phyloP scores from a whole-genome alignment of 208 protist species.

The Trypanosomatidae sp. region DNA sequence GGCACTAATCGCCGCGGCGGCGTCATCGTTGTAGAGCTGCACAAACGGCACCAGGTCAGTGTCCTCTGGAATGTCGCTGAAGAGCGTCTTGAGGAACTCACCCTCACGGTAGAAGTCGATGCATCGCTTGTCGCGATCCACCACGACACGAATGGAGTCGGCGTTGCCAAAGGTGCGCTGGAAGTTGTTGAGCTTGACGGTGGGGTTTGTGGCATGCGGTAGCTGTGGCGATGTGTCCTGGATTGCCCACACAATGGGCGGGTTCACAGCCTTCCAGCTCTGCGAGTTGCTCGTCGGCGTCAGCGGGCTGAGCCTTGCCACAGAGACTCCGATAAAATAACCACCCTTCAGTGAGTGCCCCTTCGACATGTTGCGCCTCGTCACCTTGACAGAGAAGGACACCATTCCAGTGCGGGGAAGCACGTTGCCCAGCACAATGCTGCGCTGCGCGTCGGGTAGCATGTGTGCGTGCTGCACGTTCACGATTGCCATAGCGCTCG shows the following conservation, averaged over 20 bases:
- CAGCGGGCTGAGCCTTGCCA: conserved; percentile 63
- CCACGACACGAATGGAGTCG: conserved; percentile 78
- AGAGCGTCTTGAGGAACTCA: conserved; percentile 86
- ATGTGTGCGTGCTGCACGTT: conserved; percentile 75
- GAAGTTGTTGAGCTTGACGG: conserved; percentile 89
- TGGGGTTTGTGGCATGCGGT: conserved; percentile 87
- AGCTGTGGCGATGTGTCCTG: conserved; percentile 91
- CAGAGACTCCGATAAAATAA: conserved; percentile 87
- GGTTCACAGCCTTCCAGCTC: conserved; percentile 86
- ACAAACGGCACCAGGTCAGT: conserved; percentile 89
- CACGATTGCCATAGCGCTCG: conserved; percentile 71
- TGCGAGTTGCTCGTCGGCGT: conserved; percentile 82
- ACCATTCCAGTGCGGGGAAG: conserved; percentile 80
- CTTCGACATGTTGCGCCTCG: conserved; percentile 73
- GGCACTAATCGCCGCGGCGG: conserved; percentile 57
- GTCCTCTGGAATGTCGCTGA: conserved; percentile 74
- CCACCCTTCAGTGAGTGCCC: conserved; percentile 90
- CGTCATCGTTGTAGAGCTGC: conserved; percentile 93
- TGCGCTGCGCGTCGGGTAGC: conserved; percentile 80
- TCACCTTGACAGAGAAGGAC: conserved; percentile 85
- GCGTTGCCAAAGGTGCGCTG: conserved; percentile 85
- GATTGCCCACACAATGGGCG: conserved; percentile 88
- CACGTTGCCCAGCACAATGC: conserved; percentile 81
- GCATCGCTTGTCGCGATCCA: conserved; percentile 70
- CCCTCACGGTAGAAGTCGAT: conserved; percentile 87